Conservation (phyloP, 2,329 filamentous ascomycete species). For the Sodiomyces alkalinus region DNA sequence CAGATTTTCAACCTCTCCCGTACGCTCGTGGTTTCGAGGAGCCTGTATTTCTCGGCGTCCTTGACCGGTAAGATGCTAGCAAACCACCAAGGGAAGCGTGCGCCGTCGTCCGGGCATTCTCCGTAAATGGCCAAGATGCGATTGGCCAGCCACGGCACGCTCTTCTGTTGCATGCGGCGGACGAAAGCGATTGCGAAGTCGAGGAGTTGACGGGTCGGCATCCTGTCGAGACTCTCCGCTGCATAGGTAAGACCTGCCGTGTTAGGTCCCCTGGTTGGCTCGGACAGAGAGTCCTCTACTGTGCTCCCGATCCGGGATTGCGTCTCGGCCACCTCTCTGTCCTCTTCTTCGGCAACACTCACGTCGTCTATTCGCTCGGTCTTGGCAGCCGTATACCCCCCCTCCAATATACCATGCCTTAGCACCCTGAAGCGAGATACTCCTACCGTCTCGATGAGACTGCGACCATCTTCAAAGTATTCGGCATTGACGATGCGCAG, state of each 20-base stretch:
- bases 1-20: conserved; percentile 72
- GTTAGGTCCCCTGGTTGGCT: too few relatives aligned
- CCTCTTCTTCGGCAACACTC: conserved; percentile 66
- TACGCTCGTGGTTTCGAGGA: conserved; percentile 61
- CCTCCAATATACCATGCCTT: conserved; percentile 50
- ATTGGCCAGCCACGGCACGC: conserved; percentile 60
- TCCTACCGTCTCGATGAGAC: conserved; percentile 64
- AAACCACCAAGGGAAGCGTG: conserved; percentile 80
- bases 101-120: conserved; percentile 59
- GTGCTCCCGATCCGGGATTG: conserved; percentile 4
- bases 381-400: conserved; percentile 64
- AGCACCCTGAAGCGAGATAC: conserved; percentile 62
- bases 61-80: conserved; percentile 65
- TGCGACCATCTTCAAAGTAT: conserved; percentile 64
- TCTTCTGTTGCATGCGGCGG: conserved; percentile 48
- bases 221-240: conserved; percentile 26
- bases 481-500: conserved; percentile 62
- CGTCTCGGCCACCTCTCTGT: conserved; percentile 55
- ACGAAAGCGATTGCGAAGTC: conserved; percentile 53
- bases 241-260: conserved; percentile 6
- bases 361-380: conserved; percentile 70
- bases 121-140: conserved; percentile 63
- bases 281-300: too few relatives aligned
- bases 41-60: conserved; percentile 63
- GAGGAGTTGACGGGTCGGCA: conserved; percentile 60